Evolutionary conservation across 2,329 filamentous ascomycete species (phyloP).

Genomic region (Penicillium sp.): DNA sequence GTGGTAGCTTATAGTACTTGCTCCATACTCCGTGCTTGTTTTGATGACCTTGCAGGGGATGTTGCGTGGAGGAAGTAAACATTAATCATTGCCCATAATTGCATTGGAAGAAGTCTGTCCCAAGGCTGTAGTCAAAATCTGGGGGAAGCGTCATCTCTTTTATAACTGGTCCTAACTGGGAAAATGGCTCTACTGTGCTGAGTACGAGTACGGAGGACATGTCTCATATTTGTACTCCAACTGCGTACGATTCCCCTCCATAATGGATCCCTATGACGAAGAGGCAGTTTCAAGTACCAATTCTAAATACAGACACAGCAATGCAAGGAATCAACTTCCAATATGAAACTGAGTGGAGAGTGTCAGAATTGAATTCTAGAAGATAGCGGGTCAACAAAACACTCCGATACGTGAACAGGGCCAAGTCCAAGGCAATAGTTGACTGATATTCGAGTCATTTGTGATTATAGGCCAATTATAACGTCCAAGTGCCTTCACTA

Average conservation of each 20-base stretch:
- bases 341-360: slow-evolving; percentile 9
- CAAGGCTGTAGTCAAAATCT: too few relatives aligned
- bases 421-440: not conserved
- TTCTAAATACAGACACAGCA: not conserved
- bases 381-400: slow-evolving; percentile 10
- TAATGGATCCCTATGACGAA: not conserved
- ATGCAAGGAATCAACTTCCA: not conserved
- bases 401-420: not conserved
- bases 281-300: not conserved
- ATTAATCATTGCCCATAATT: too few relatives aligned
- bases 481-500: not conserved
- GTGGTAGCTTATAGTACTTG: not conserved
- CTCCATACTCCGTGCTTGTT: too few relatives aligned
- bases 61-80: too few relatives aligned
- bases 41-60: too few relatives aligned
- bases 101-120: too few relatives aligned
- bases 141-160: too few relatives aligned
- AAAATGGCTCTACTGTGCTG: not conserved
- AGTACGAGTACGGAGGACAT: not conserved
- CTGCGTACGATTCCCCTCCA: too few relatives aligned
- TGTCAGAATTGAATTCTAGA: slow-evolving; percentile 4
- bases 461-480: slow-evolving; percentile 1
- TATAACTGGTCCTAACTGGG: too few relatives aligned
- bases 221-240: not conserved
- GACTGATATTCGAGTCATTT: not conserved